Evolutionary conservation across 2,329 filamentous ascomycete species (phyloP).

Genomic region (Pseudopithomyces chartarum): DNA sequence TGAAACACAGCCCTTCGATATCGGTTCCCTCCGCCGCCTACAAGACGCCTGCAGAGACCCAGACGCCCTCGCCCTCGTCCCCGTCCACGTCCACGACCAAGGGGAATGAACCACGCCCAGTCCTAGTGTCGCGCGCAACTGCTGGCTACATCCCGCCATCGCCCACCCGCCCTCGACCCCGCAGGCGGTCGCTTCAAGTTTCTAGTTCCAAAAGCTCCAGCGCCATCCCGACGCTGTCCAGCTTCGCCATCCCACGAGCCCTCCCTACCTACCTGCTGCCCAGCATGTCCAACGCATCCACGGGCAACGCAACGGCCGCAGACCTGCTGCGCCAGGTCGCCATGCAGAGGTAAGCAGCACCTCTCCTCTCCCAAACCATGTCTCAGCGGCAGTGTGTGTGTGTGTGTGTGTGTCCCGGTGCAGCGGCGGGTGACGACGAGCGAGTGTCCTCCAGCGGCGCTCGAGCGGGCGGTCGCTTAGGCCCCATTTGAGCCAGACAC

Average conservation of each 20-base stretch:
- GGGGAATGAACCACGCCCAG: constrained; percentile 34
- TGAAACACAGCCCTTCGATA: constrained; percentile 14
- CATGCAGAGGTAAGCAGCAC: constrained; percentile 59
- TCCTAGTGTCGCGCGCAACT: constrained; percentile 39
- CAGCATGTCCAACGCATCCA: constrained; percentile 36
- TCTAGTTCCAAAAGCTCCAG: constrained; percentile 45
- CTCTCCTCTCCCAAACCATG: constrained; percentile 2
- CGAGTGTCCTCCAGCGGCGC: constrained; percentile 1
- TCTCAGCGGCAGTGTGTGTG: constrained; percentile 4
- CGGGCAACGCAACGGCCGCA: constrained; percentile 55
- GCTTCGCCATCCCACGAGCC: constrained; percentile 33
- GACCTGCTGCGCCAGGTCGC: constrained; percentile 64
- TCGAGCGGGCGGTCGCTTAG: constrained; percentile 10
- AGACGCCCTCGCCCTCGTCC: not conserved
- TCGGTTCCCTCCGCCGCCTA: constrained; percentile 17
- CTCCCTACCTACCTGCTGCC: constrained; percentile 34
- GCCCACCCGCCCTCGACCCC: constrained; percentile 23
- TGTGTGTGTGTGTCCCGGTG: too few species aligned
- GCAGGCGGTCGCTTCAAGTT: constrained; percentile 29
- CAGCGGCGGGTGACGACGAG: too few species aligned
- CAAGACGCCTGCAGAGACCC: constrained; percentile 3
- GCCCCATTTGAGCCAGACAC: not conserved
- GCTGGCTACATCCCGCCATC: constrained; percentile 24
- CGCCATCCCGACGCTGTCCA: constrained; percentile 52
- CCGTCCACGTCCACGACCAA: constrained; percentile 22